These are phyloP conservation scores for Bipolaris oryzae DNA, from an alignment of 2,329 filamentous ascomycete genomes.

Conservation along the genomic window DNA sequence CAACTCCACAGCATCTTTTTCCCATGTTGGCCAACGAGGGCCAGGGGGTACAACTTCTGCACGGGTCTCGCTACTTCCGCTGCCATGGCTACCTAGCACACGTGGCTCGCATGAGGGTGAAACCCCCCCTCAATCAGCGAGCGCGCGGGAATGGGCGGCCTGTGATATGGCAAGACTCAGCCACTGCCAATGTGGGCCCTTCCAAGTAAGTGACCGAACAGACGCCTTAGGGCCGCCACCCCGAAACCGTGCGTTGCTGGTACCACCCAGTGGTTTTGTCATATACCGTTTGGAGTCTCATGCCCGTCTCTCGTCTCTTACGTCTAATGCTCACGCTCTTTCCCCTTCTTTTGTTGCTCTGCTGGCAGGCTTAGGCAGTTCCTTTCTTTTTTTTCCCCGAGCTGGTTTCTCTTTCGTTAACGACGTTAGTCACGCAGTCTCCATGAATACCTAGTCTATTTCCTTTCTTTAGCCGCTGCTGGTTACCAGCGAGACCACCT, in stretches of 20 bases:
- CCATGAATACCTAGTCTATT: conserved; percentile 47
- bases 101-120: conserved; percentile 45
- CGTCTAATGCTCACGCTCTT: conserved; percentile 48
- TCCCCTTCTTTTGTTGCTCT: conserved; percentile 43
- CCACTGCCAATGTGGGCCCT: conserved; percentile 36
- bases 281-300: conserved; percentile 51
- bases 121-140: conserved; percentile 44
- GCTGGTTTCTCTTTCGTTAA: conserved; percentile 45
- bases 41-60: conserved; percentile 25
- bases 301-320: conserved; percentile 42
- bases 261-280: conserved; percentile 41
- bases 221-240: conserved; percentile 48
- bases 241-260: conserved; percentile 47
- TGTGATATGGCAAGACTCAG: conserved; percentile 35
- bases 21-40: conserved; percentile 24
- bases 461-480: conserved; percentile 47
- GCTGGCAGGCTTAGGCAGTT: conserved; percentile 50
- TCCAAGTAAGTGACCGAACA: conserved; percentile 39
- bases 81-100: conserved; percentile 31
- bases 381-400: conserved; percentile 43
- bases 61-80: conserved; percentile 45
- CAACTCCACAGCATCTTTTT: conserved; percentile 28
- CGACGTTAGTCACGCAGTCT: conserved; percentile 40
- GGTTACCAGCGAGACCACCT: conserved; percentile 47
- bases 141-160: conserved; percentile 34